Conservation (phyloP, 805 yeast genomes). For the Myxozyma mucilagina region DNA sequence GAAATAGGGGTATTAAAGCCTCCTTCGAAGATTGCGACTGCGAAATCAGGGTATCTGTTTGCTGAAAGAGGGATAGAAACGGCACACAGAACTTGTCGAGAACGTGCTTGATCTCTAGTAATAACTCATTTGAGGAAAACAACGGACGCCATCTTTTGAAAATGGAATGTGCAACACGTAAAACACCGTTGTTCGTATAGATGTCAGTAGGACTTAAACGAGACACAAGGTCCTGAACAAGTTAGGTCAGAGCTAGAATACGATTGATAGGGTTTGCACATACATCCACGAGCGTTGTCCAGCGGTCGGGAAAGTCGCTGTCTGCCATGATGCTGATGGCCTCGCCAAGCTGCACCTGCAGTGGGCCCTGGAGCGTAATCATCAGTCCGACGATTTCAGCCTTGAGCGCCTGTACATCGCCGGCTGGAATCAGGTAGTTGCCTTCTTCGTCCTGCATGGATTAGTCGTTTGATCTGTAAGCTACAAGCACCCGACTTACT, state of each 20-base stretch:
- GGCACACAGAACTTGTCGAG: slow-evolving; percentile 80
- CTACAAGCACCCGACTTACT: slow-evolving; percentile 10
- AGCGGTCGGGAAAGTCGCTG: slow-evolving; percentile 87
- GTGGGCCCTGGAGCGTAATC: slow-evolving; percentile 69
- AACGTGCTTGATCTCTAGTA: slow-evolving; percentile 83
- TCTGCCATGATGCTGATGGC: slow-evolving; percentile 91
- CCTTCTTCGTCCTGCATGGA: slow-evolving; percentile 69
- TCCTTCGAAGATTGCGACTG: slow-evolving; percentile 49
- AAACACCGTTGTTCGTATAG: slow-evolving; percentile 76
- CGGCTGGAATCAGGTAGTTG: slow-evolving; percentile 57
- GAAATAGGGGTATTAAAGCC: slow-evolving; percentile 58
- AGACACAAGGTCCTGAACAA: slow-evolving; percentile 54
- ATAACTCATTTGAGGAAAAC: slow-evolving; percentile 85
- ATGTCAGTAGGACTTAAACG: slow-evolving; percentile 67
- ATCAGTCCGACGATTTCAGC: slow-evolving; percentile 78
- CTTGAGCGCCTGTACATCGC: slow-evolving; percentile 70
- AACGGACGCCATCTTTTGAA: slow-evolving; percentile 96
- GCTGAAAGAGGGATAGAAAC: slow-evolving; percentile 65
- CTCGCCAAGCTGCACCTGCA: slow-evolving; percentile 94
- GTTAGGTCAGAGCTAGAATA: not conserved
- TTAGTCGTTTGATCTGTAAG: not conserved
- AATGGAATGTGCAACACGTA: slow-evolving; percentile 91
- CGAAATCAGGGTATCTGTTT: slow-evolving; percentile 66
- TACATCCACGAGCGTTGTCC: slow-evolving; percentile 75
- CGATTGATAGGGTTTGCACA: not conserved